Evolutionary conservation across 129 eudicot species (phyloP).

Genomic region (Flaveria ramosissima): DNA sequence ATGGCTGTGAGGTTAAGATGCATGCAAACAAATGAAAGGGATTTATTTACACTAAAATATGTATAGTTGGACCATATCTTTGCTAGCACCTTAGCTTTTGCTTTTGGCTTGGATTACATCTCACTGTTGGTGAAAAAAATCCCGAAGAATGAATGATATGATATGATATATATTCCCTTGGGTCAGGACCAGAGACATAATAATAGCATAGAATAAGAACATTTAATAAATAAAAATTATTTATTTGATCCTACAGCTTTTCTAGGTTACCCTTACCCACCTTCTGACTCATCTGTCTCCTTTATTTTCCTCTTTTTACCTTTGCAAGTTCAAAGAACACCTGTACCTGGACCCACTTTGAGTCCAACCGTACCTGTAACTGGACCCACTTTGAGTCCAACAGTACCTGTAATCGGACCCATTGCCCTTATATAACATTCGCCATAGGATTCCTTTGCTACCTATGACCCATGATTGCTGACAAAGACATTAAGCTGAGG

Average conservation of each 20-base stretch:
- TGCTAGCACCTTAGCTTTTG: neutral
- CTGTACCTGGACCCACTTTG: constrained; percentile 37
- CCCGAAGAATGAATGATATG: neutral
- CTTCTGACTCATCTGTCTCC: constrained; percentile 18
- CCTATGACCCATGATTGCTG: constrained; percentile 24
- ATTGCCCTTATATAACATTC: neutral
- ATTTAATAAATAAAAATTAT: constrained; percentile 14
- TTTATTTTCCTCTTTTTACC: constrained; percentile 18
- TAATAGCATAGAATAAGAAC: constrained; percentile 19
- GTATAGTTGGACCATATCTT: neutral
- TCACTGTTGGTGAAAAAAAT: constrained; percentile 10
- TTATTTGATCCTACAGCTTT: constrained; percentile 30
- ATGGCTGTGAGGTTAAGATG: neutral
- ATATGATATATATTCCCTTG: neutral
- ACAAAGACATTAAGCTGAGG: constrained; percentile 1
- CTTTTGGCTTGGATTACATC: constrained; percentile 5
- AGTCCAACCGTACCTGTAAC: constrained; percentile 15
- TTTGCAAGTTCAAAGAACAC: constrained; percentile 27
- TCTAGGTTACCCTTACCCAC: constrained; percentile 35
- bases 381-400: constrained; percentile 24
- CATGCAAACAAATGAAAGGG: neutral
- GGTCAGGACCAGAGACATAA: constrained; percentile 30
- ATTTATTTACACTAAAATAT: neutral
- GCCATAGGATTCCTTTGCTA: constrained; percentile 36
- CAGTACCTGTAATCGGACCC: constrained; percentile 21